phyloP scores from a whole-genome alignment of 2,329 filamentous ascomycete genomes.

The Achaetomium macrosporum region DNA sequence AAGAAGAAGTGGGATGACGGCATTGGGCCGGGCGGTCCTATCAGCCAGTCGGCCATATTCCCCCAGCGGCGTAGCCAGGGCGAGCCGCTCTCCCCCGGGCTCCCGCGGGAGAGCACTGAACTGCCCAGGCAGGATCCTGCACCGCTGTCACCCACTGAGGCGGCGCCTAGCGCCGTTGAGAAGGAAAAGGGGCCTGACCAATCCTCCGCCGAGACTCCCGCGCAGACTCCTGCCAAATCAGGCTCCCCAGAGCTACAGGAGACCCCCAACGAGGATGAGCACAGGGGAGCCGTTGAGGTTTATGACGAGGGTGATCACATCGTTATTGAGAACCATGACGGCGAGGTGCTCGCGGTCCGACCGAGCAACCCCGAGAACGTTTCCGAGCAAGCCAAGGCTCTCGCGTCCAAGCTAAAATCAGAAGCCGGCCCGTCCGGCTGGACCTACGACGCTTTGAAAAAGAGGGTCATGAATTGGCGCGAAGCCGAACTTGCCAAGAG shows the following conservation, averaged over 20 bases:
- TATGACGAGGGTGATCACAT: slow-evolving; percentile 77
- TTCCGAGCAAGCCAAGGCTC: slow-evolving; percentile 21
- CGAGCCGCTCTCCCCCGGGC: slow-evolving; percentile 19
- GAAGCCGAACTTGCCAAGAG: slow-evolving; percentile 57
- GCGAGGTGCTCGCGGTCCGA: slow-evolving; percentile 72
- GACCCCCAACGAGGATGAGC: background rate
- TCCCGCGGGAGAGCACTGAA: slow-evolving; percentile 12
- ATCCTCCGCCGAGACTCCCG: slow-evolving; percentile 6
- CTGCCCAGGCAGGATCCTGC: slow-evolving; percentile 24
- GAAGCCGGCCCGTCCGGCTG: slow-evolving; percentile 34
- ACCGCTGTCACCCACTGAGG: slow-evolving; percentile 15
- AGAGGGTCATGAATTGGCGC: slow-evolving; percentile 46
- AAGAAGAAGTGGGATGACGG: slow-evolving; percentile 65
- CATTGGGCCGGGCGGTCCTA: slow-evolving; percentile 77
- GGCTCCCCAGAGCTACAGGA: background rate
- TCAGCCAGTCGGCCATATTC: slow-evolving; percentile 83
- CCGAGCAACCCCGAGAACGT: slow-evolving; percentile 28
- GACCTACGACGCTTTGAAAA: slow-evolving; percentile 43
- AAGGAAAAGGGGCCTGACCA: slow-evolving; percentile 10
- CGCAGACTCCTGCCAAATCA: slow-evolving; percentile 8
- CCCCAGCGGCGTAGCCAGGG: slow-evolving; percentile 46
- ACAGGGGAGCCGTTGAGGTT: slow-evolving; percentile 49
- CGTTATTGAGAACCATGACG: slow-evolving; percentile 78
- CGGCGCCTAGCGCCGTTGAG: background rate
- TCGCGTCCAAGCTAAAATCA: slow-evolving; percentile 31